Percentiles rank a stretch among this genome's conserved stretches.
phyloP scores from a whole-genome alignment of 1,284 basidiomycete species.

The Earliella scabrosa region DNA sequence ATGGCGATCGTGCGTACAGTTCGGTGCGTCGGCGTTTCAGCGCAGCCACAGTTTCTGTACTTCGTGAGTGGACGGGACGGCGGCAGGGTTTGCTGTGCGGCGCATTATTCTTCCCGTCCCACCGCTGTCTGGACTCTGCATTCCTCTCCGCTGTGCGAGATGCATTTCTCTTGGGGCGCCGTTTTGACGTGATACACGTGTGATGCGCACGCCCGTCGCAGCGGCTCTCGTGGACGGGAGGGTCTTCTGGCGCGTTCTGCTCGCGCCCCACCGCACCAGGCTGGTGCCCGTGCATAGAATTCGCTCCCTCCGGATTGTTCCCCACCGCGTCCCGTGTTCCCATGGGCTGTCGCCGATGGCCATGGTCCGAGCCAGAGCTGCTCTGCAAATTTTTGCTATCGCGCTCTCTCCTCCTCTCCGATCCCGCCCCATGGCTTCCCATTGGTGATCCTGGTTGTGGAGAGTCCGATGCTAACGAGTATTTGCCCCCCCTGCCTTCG shows the following conservation, averaged over 20 bases:
- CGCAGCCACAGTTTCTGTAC: too few species aligned
- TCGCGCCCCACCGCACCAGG: neutral
- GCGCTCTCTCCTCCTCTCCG: neutral
- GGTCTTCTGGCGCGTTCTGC: neutral
- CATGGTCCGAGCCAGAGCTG: conserved; percentile 1
- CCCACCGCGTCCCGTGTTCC: neutral
- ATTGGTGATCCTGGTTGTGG: neutral
- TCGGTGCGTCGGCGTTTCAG: neutral
- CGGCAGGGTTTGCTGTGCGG: too few species aligned
- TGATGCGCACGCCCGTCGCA: conserved; percentile 38
- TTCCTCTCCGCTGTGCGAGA: neutral
- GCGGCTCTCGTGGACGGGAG: neutral
- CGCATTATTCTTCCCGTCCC: neutral
- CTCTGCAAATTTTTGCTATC: neutral
- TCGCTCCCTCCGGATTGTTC: too few species aligned
- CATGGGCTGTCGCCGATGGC: neutral
- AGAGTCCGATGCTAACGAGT: too few species aligned
- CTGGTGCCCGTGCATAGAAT: too few species aligned
- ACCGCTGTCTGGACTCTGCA: too few species aligned
- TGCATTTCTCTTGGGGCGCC: too few species aligned
- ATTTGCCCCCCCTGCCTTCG: too few species aligned
- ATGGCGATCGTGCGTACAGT: too few species aligned
- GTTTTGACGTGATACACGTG: conserved; percentile 22
- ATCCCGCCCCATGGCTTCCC: too few species aligned
- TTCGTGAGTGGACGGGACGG: too few species aligned